Base-by-base conservation (phyloP, 805 yeast genomes). In the Candida silvicultrix region DNA sequence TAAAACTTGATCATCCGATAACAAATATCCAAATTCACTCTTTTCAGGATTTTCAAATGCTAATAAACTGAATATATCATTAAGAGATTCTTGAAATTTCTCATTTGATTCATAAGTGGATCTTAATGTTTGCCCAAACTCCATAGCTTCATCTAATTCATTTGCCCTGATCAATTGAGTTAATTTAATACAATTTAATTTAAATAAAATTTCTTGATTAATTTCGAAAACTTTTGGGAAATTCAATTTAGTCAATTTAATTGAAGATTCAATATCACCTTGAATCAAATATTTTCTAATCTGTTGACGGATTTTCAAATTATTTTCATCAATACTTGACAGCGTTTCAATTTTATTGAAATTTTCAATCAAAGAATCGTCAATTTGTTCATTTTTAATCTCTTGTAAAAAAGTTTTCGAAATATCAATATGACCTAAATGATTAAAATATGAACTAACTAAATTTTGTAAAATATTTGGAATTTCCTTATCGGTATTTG, bases 391-490 rank as follows among this genome's bases (percentile, higher is more conserved):
- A 18, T 57, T 50, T 10, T 54, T 51, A 28, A 75, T 53, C 50
- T 81, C 88, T 34, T 65, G 59, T 20, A 69, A 62, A 47, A 83
- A 76, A 0, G 80, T 75, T 47, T 67, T 67, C 2, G 79, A 75
- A 3, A 80, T 74, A 45, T 78, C 78, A 28, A 70, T 67, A 53
- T 71, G 75, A 3, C 89, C 89, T 45, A 73, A 71, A 55, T 80
- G 78, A n/a, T 72, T 68, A 35, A 83, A 71, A 57, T 81, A 82
- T 14, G 71, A 63, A n/a, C 67, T 51, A 4, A 75, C 67, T 37
- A 74, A 61, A 20, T 62, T 53, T 38, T 65, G 64, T 41, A 71
- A 56, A 9, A 64, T 43, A 12, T 40, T 46, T 15, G 60, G 57
- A 5, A 61, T 48, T 28, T 61, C 62, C 38, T 47, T 46, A 42